phyloP scores from a whole-genome alignment of 371 early-diverging fungal species.

The Globomyces sp. region DNA sequence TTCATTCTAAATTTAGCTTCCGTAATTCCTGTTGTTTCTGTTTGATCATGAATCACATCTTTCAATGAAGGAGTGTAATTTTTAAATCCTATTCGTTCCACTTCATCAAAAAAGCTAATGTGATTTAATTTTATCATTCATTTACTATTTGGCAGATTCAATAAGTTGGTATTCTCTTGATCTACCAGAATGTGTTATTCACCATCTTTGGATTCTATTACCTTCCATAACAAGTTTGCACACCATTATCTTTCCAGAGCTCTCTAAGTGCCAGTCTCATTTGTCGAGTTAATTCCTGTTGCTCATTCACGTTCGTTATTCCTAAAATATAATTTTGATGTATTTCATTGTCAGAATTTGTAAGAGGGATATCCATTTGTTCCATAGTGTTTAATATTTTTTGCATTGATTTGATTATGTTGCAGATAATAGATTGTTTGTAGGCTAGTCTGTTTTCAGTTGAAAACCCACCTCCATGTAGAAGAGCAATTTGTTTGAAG shows the following conservation, averaged over 20 bases:
- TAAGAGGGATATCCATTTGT: not conserved
- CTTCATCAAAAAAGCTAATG: not conserved
- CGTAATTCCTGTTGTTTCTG: not conserved
- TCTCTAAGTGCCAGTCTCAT: not conserved
- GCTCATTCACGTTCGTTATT: not conserved
- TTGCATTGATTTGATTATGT: not conserved
- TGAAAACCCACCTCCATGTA: not conserved
- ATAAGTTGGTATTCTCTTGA: not conserved
- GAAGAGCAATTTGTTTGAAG: not conserved
- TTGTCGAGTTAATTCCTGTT: not conserved
- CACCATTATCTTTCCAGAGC: not conserved
- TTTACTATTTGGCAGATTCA: not conserved
- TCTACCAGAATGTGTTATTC: not conserved
- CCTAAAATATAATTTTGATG: not conserved
- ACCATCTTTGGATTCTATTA: no score
- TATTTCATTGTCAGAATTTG: not conserved
- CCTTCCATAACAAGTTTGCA: not conserved
- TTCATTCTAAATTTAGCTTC: not conserved
- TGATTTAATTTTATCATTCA: not conserved
- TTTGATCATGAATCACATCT: not conserved
- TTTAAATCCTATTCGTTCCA: not conserved
- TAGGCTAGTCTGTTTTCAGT: not conserved
- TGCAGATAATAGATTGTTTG: not conserved
- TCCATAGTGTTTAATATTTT: not conserved
- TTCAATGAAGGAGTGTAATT: not conserved